These are phyloP conservation scores for Vitis hybrid DNA, from an alignment of 177 flowering plant genomes.

Conservation along the genomic window DNA sequence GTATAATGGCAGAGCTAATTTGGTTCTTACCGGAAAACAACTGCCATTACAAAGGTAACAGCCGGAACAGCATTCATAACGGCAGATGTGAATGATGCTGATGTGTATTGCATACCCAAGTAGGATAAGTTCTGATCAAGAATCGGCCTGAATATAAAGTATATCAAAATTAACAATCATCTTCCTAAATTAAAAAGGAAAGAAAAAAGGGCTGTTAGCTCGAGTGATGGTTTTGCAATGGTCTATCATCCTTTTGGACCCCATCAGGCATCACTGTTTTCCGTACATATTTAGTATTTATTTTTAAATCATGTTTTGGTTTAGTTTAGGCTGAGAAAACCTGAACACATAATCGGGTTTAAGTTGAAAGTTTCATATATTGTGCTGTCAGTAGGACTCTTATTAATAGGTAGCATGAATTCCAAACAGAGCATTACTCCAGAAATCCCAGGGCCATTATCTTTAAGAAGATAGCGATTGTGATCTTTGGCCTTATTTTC, in stretches of 20 bases:
- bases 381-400: no score
- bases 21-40: conserved; percentile 24
- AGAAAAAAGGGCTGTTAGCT: no score
- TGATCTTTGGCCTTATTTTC: conserved; percentile 77
- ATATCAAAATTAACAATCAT: not conserved
- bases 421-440: conserved; percentile 38
- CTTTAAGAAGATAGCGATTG: conserved; percentile 40
- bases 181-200: no score
- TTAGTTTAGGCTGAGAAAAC: no score
- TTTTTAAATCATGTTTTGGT: no score
- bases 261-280: no score
- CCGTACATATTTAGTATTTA: no score
- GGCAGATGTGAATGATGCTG: conserved; percentile 45
- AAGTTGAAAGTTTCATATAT: not conserved
- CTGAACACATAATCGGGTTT: not conserved
- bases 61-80: conserved; percentile 46
- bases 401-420: not conserved
- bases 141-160: conserved; percentile 33
- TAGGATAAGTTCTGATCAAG: conserved; percentile 43
- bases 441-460: conserved; percentile 58
- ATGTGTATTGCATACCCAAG: conserved; percentile 47
- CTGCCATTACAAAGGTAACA: conserved; percentile 39
- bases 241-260: no score
- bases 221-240: no score
- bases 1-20: no score